phyloP scores from a whole-genome alignment of 2,329 filamentous ascomycete genomes.

The Epichloe sibirici region DNA sequence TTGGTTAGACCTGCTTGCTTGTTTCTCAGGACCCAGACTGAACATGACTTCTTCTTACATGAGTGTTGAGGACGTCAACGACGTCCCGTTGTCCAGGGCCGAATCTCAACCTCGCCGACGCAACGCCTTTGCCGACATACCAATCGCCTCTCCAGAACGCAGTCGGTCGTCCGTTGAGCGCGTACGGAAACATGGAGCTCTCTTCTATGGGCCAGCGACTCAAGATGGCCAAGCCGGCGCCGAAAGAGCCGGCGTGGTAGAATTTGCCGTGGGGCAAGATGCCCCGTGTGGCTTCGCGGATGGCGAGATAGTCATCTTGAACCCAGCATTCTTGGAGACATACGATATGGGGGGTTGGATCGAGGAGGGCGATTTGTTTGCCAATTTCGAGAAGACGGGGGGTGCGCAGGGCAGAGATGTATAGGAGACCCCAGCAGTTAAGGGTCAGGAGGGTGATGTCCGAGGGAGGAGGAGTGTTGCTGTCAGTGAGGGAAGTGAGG shows the following conservation, averaged over 20 bases:
- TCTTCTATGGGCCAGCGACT: conserved; percentile 89
- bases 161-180: conserved; percentile 85
- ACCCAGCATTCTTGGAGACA: conserved; percentile 95
- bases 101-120: conserved; percentile 65
- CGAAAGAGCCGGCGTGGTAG: conserved; percentile 81
- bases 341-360: conserved; percentile 68
- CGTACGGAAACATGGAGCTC: conserved; percentile 73
- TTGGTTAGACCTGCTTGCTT: neutral
- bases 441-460: conserved; percentile 73
- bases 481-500: conserved; percentile 5
- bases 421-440: conserved; percentile 96
- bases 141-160: conserved; percentile 93
- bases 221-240: conserved; percentile 77
- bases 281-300: conserved; percentile 59
- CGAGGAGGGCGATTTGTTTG: conserved; percentile 55
- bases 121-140: conserved; percentile 92
- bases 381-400: conserved; percentile 78
- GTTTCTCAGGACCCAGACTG: neutral
- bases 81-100: conserved; percentile 53
- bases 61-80: conserved; percentile 85
- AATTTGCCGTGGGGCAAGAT: conserved; percentile 86
- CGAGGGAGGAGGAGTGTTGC: conserved; percentile 32
- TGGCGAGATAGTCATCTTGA: conserved; percentile 67
- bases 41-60: conserved; percentile 36
- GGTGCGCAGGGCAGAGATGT: conserved; percentile 63